Evolutionary conservation across 2,329 filamentous ascomycete species (phyloP).

Genomic region (Apiospora saccharicola): DNA sequence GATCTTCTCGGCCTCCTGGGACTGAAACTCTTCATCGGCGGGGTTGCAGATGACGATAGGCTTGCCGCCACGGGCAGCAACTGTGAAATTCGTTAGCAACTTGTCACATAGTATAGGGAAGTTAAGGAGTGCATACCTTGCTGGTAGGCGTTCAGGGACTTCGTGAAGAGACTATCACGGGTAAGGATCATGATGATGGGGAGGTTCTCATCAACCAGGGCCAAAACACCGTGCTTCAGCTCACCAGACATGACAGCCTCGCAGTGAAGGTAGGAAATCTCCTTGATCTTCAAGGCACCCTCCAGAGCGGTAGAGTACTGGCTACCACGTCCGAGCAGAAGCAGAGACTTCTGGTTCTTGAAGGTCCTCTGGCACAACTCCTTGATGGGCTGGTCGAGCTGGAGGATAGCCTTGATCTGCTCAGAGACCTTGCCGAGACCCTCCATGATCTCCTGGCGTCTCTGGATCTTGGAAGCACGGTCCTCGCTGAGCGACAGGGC

Average conservation of each 20-base stretch:
- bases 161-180: constrained; percentile 93
- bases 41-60: constrained; percentile 99
- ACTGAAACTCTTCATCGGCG: constrained; percentile 85
- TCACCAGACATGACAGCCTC: constrained; percentile 99
- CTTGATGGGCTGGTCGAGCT: constrained; percentile 94
- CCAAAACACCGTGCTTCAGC: constrained; percentile 97
- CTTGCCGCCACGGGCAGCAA: constrained; percentile 93
- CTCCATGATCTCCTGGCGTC: constrained; percentile 95
- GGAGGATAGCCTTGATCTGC: constrained; percentile 91
- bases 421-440: constrained; percentile 86
- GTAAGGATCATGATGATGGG: constrained; percentile 99
- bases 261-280: constrained; percentile 99
- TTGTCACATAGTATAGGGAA: neutral
- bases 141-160: constrained; percentile 99
- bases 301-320: constrained; percentile 98
- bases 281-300: constrained; percentile 99
- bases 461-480: constrained; percentile 89
- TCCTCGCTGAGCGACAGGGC: constrained; percentile 96
- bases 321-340: constrained; percentile 91
- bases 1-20: constrained; percentile 92
- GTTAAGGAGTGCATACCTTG: constrained; percentile 68
- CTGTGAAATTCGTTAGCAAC: constrained; percentile 51
- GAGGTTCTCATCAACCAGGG: constrained; percentile 96
- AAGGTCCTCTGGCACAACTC: constrained; percentile 89
- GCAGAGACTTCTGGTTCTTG: constrained; percentile 95